Evolutionary conservation across 768 basidiomycete genomes (phyloP).

Genomic region (Calocybe cyanea): DNA sequence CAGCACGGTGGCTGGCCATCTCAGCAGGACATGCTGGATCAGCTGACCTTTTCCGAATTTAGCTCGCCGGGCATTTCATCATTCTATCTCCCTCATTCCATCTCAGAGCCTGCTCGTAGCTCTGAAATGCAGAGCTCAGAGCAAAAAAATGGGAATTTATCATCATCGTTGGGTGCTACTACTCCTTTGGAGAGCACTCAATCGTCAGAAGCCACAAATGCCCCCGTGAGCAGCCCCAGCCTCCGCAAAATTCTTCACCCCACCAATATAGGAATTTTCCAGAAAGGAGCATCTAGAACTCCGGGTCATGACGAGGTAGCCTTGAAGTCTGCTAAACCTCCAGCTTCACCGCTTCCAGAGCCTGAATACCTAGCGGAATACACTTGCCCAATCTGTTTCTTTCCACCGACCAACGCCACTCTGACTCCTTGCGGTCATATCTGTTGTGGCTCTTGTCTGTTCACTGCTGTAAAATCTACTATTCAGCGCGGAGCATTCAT

Average conservation of each 20-base stretch:
- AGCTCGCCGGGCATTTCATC: too few species aligned
- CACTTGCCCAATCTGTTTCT: constrained; percentile 79
- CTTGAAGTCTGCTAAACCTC: neutral
- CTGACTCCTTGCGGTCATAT: constrained; percentile 81
- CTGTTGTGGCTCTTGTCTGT: constrained; percentile 73
- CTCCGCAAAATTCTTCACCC: constrained; percentile 21
- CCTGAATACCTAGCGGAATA: constrained; percentile 52
- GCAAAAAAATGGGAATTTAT: too few species aligned
- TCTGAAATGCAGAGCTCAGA: neutral
- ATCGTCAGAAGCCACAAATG: constrained; percentile 1
- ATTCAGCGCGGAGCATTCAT: constrained; percentile 41
- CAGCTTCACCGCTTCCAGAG: neutral
- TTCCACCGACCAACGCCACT: constrained; percentile 68
- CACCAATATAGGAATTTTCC: constrained; percentile 10
- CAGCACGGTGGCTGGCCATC: constrained; percentile 1
- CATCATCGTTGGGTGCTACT: neutral
- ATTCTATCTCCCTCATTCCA: neutral
- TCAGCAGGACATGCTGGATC: constrained; percentile 9
- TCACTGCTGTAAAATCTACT: constrained; percentile 64
- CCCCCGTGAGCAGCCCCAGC: constrained; percentile 20
- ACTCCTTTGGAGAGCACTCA: neutral
- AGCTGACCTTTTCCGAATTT: constrained; percentile 10
- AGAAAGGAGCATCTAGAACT: neutral
- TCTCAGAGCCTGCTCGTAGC: neutral
- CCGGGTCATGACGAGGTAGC: neutral